A percentile compares a stretch with the other conserved stretches of the same genome.
Conservation (phyloP, 495 filamentous ascomycete species). For the Alectoria sarmentosa region DNA sequence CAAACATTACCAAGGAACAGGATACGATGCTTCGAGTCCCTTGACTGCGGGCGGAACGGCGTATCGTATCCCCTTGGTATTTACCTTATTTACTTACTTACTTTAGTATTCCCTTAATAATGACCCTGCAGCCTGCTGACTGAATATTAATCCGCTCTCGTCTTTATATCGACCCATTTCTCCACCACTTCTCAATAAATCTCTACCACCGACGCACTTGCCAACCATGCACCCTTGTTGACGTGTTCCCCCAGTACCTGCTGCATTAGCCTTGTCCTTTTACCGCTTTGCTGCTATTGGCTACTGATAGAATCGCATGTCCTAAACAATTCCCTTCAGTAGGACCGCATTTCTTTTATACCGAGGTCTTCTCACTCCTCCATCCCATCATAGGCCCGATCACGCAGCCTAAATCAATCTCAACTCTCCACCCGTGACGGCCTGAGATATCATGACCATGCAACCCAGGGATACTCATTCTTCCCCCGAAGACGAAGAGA, state of each 20-base stretch:
- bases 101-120: not conserved
- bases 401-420: not conserved
- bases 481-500: slow-evolving; percentile 6
- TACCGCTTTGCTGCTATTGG: not conserved
- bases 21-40: not conserved
- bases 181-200: not conserved
- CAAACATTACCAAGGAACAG: not conserved
- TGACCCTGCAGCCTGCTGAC: not conserved
- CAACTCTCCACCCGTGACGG: not conserved
- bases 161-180: not conserved
- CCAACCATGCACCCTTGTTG: not conserved
- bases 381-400: not conserved
- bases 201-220: not conserved
- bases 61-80: no score
- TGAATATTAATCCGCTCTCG: not conserved
- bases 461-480: not conserved
- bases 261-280: slow-evolving; percentile 2
- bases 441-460: not conserved
- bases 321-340: not conserved
- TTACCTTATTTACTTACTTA: no score
- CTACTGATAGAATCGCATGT: not conserved
- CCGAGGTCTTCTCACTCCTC: not conserved
- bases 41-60: not conserved
- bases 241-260: not conserved
- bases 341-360: not conserved